Conservation (phyloP, 805 yeast genomes). For the Metschnikowia hibisci region DNA sequence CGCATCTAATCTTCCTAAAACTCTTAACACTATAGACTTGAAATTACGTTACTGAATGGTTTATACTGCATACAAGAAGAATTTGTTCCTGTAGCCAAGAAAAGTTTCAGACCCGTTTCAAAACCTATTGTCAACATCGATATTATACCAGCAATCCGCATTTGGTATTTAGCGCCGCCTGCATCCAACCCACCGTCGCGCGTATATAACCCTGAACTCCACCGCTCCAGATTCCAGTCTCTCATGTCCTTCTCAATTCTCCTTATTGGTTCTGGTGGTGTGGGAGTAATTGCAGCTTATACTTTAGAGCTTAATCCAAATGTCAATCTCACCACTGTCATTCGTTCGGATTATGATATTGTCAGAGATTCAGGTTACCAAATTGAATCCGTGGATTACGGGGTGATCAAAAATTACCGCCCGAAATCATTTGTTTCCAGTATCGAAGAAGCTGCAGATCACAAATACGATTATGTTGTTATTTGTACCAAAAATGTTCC, state of each 20-base stretch:
- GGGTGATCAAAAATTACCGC: slow-evolving; percentile 48
- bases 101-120: too few relatives aligned
- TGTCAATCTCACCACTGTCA: slow-evolving; percentile 55
- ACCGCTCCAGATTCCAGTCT: too few relatives aligned
- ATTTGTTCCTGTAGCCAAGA: too few relatives aligned
- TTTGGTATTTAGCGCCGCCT: neutral
- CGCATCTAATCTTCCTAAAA: too few relatives aligned
- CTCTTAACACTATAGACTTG: too few relatives aligned
- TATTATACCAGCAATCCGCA: too few relatives aligned
- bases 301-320: slow-evolving; percentile 44
- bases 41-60: too few relatives aligned
- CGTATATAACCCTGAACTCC: too few relatives aligned
- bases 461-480: slow-evolving; percentile 52
- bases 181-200: neutral
- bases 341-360: slow-evolving; percentile 59
- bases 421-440: slow-evolving; percentile 47
- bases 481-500: slow-evolving; percentile 65
- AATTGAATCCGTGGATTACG: slow-evolving; percentile 62
- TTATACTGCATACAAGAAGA: too few relatives aligned
- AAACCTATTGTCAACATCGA: too few relatives aligned
- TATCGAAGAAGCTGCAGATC: slow-evolving; percentile 40
- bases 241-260: slow-evolving; percentile 28
- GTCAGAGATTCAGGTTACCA: slow-evolving; percentile 52
- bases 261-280: slow-evolving; percentile 81
- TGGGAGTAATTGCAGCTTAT: slow-evolving; percentile 73